Conservation (phyloP, 176 grass and related monocot genomes). For the Oryza glaberrima region DNA sequence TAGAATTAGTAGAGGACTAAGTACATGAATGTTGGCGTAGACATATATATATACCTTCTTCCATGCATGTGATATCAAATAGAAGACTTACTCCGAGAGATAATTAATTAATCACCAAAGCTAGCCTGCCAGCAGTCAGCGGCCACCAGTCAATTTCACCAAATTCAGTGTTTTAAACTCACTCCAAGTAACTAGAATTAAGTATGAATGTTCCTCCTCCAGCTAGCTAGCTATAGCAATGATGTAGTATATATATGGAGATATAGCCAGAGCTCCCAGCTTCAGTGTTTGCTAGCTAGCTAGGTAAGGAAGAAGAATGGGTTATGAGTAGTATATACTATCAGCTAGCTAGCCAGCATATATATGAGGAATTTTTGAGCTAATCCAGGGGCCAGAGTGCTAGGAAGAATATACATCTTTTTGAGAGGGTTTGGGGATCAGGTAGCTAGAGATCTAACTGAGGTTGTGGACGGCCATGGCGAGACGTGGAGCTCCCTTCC, state of each 20-base stretch:
- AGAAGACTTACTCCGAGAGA: not conserved
- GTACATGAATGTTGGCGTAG: not conserved
- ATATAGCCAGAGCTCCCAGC: too few species aligned
- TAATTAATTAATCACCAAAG: not conserved
- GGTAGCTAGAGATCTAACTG: too few species aligned
- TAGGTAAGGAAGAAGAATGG: too few species aligned
- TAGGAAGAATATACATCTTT: not conserved
- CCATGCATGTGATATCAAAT: not conserved
- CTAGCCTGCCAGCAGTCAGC: not conserved
- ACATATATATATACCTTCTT: not conserved
- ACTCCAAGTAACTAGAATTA: not conserved
- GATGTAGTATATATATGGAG: too few species aligned
- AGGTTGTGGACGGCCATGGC: not conserved
- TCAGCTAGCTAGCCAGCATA: too few species aligned
- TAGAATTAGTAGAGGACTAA: not conserved
- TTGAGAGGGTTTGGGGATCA: too few species aligned
- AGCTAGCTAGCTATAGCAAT: too few species aligned
- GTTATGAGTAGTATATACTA: too few species aligned
- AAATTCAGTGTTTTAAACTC: not conserved
- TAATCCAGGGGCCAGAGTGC: too few species aligned
- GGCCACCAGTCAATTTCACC: not conserved
- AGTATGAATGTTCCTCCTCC: too few species aligned
- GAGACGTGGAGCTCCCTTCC: conserved; percentile 32
- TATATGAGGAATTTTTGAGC: too few species aligned
- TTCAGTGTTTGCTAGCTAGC: too few species aligned